These are phyloP conservation scores for Xylariales sp. DNA, from an alignment of 2,329 filamentous ascomycete genomes.

Conservation along the genomic window DNA sequence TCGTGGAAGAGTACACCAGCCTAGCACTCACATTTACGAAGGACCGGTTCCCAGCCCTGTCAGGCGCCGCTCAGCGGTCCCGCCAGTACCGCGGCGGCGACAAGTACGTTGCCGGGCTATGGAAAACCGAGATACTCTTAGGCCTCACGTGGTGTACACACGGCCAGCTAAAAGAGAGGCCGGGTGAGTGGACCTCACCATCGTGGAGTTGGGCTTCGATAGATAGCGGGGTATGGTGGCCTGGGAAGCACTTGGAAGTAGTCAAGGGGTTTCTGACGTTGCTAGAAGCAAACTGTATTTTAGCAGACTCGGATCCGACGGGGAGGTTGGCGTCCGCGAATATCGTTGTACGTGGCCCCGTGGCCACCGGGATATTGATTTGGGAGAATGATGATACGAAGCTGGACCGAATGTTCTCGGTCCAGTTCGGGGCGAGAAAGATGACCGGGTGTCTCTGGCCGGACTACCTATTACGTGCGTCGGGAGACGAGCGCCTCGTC, in stretches of 20 bases:
- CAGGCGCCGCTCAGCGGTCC: conserved; percentile 13
- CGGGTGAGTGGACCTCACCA: neutral
- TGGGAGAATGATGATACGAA: neutral
- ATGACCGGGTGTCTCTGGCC: neutral
- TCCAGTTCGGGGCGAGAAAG: neutral
- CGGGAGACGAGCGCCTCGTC: neutral
- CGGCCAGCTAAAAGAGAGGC: neutral
- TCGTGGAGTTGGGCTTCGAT: conserved; percentile 11
- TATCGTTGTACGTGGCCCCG: neutral
- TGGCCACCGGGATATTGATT: neutral
- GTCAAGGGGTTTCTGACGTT: neutral
- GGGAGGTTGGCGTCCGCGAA: conserved; percentile 1
- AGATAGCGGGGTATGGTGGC: neutral
- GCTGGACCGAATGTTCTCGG: conserved; percentile 7
- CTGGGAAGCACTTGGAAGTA: neutral
- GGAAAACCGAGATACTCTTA: neutral
- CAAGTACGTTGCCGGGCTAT: conserved; percentile 13
- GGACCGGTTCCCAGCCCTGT: conserved; percentile 5
- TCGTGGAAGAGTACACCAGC: conserved; percentile 11
- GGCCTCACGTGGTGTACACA: neutral
- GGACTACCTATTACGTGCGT: neutral
- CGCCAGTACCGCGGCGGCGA: conserved; percentile 6
- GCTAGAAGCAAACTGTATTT: neutral
- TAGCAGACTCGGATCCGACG: conserved; percentile 2
- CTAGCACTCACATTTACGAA: conserved; percentile 9